These are phyloP conservation scores for Populus tremula DNA, from an alignment of 345 rosid species.

Conservation along the genomic window DNA sequence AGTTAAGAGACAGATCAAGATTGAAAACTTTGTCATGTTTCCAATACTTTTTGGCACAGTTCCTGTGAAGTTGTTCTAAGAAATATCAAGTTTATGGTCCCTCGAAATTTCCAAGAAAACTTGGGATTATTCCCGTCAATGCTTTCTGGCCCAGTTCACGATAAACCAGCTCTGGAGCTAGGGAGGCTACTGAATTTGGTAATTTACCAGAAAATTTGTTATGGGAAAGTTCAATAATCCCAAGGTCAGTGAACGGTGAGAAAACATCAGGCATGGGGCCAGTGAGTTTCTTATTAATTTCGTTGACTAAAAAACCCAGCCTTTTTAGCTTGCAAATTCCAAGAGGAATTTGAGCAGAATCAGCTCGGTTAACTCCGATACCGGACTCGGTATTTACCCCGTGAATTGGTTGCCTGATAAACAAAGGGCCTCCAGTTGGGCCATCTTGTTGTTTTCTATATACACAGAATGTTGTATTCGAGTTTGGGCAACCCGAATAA, in stretches of 20 bases:
- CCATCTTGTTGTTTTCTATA: constrained; percentile 53
- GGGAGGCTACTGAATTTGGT: constrained; percentile 49
- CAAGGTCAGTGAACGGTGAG: constrained; percentile 44
- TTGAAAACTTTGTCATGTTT: constrained; percentile 79
- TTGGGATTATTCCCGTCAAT: constrained; percentile 57
- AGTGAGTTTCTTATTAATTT: constrained; percentile 43
- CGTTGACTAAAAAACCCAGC: constrained; percentile 33
- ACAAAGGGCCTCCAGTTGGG: constrained; percentile 42
- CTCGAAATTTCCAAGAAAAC: constrained; percentile 51
- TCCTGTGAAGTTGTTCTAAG: constrained; percentile 47
- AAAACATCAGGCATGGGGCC: constrained; percentile 58
- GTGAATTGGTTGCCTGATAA: constrained; percentile 53
- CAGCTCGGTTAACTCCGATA: constrained; percentile 43
- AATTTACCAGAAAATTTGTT: constrained; percentile 57
- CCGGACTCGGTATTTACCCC: constrained; percentile 61
- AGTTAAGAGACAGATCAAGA: constrained; percentile 64
- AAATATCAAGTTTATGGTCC: constrained; percentile 65
- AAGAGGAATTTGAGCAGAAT: constrained; percentile 49
- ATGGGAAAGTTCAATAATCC: constrained; percentile 37
- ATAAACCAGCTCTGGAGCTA: constrained; percentile 41
- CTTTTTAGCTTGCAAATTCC: constrained; percentile 45
- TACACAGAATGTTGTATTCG: constrained; percentile 34
- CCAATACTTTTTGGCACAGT: constrained; percentile 53
- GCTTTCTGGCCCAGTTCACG: constrained; percentile 62
- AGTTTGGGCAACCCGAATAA: constrained; percentile 52